Conservation (phyloP, 2,329 filamentous ascomycete species). For the Botrytis aclada region DNA sequence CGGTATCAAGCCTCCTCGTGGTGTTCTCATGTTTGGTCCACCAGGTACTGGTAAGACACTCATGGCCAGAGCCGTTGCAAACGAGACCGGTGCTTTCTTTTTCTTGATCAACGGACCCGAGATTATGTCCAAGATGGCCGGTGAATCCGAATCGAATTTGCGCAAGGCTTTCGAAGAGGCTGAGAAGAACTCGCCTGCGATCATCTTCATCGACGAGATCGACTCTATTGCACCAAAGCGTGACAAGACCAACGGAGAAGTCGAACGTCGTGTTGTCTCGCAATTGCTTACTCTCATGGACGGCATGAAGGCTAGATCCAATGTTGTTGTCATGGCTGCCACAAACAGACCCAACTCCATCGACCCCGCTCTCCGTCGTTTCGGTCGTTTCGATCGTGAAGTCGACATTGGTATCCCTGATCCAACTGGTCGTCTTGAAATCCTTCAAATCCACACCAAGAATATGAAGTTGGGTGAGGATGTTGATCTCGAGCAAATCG, state of each 20-base stretch:
- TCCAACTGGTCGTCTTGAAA: constrained; percentile 96
- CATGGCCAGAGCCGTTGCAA: constrained; percentile 97
- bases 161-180: constrained; percentile 99
- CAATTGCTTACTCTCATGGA: constrained; percentile 98
- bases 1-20: constrained; percentile 97
- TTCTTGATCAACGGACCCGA: constrained; percentile 99
- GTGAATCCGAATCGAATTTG: constrained; percentile 97
- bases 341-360: constrained; percentile 99
- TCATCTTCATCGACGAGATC: constrained; percentile 99
- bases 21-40: constrained; percentile 94
- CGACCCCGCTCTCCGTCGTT: constrained; percentile 93
- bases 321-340: constrained; percentile 98
- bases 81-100: constrained; percentile 98
- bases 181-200: constrained; percentile 98
- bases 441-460: constrained; percentile 99
- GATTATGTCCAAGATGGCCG: constrained; percentile 99
- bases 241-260: constrained; percentile 99
- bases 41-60: constrained; percentile 99
- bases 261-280: constrained; percentile 96
- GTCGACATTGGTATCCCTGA: constrained; percentile 98
- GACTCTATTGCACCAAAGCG: constrained; percentile 99
- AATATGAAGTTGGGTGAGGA: constrained; percentile 99
- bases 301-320: constrained; percentile 98
- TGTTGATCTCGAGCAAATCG: constrained; percentile 94
- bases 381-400: constrained; percentile 97